Evolutionary conservation across 1,284 basidiomycete genomes (phyloP).

Genomic region (Ceratobasidium sp.): DNA sequence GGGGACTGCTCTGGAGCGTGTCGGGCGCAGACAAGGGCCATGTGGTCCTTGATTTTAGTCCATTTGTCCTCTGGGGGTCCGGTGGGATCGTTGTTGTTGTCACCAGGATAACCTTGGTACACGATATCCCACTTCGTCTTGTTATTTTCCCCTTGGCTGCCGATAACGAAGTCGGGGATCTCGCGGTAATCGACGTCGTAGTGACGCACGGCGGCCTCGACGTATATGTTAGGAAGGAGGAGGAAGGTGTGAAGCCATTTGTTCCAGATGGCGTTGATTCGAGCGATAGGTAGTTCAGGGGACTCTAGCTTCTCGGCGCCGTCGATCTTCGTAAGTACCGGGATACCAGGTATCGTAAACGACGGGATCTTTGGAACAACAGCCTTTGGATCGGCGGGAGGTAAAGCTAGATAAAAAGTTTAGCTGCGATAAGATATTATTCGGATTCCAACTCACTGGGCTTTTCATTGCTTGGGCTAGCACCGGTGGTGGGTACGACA

Average conservation of each 20-base stretch:
- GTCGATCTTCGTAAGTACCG: no score
- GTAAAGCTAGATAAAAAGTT: background rate
- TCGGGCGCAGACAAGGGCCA: constrained; percentile 3
- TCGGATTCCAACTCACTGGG: background rate
- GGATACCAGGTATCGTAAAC: background rate
- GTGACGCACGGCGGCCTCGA: constrained; percentile 5
- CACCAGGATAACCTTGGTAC: constrained; percentile 10
- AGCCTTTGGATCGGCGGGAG: no score
- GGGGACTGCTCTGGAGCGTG: background rate
- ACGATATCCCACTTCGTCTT: background rate
- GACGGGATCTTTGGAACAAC: background rate
- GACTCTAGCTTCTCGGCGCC: background rate
- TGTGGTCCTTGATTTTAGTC: background rate
- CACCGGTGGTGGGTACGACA: no score
- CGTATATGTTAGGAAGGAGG: background rate
- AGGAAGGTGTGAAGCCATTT: background rate
- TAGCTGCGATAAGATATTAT: background rate
- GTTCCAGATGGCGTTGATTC: constrained; percentile 31
- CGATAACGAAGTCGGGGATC: constrained; percentile 9
- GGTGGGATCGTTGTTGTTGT: background rate
- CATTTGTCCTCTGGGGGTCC: background rate
- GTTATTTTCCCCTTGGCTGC: background rate
- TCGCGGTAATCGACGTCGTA: constrained; percentile 8
- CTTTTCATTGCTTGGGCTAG: no score
- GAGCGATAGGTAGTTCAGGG: background rate